These are phyloP conservation scores for Camellia granthamiana DNA, from an alignment of 148 eudicot species.

Conservation along the genomic window DNA sequence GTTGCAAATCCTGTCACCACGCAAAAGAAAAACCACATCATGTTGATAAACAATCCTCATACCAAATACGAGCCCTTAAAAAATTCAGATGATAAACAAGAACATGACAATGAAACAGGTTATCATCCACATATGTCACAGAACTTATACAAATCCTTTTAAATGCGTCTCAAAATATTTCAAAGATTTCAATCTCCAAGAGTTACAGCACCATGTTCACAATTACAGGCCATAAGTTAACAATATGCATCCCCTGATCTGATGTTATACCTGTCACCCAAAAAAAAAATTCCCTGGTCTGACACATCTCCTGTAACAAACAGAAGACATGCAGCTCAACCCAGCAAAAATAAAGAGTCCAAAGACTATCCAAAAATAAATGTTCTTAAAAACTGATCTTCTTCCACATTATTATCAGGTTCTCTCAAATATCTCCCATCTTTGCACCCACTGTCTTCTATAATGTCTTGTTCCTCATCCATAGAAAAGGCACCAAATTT, in stretches of 20 bases:
- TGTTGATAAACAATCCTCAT: not conserved
- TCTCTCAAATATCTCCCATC: not conserved
- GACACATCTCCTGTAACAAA: not conserved
- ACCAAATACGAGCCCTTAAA: not conserved
- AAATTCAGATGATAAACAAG: not conserved
- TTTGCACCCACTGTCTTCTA: not conserved
- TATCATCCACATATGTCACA: not conserved
- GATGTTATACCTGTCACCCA: too few relatives aligned
- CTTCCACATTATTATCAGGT: slow-evolving; percentile 2
- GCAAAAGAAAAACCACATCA: not conserved
- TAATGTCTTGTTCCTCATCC: not conserved
- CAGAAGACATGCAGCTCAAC: not conserved
- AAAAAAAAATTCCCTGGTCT: too few relatives aligned
- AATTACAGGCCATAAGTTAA: too few relatives aligned
- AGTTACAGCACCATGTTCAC: not conserved
- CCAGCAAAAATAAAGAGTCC: not conserved
- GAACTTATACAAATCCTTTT: not conserved
- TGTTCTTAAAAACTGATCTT: not conserved
- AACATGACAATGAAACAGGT: not conserved
- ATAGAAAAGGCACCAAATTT: not conserved
- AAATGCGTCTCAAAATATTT: not conserved
- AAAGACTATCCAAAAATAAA: not conserved
- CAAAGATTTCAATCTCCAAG: not conserved
- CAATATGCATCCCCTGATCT: too few relatives aligned
- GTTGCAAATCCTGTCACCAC: slow-evolving; percentile 29